These are phyloP conservation scores for Candida xiaguanensis DNA, from an alignment of 805 yeast genomes.

Conservation along the genomic window DNA sequence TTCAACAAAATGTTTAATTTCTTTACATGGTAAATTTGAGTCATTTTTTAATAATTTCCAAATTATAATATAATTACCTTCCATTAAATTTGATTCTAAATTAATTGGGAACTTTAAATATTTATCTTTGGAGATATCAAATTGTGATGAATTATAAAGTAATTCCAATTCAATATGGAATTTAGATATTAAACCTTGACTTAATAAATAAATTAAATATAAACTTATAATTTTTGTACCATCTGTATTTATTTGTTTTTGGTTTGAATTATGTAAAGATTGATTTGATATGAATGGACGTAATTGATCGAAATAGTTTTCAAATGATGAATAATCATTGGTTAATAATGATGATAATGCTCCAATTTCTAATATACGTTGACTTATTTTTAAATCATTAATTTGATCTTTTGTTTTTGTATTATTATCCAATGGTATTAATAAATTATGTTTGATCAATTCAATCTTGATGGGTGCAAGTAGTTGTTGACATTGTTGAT, in stretches of 20 bases:
- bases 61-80: slow-evolving; percentile 91
- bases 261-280: slow-evolving; percentile 47
- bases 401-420: slow-evolving; percentile 39
- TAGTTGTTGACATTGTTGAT: slow-evolving; percentile 54
- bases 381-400: slow-evolving; percentile 71
- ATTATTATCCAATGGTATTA: slow-evolving; percentile 54
- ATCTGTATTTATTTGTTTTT: slow-evolving; percentile 28
- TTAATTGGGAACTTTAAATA: slow-evolving; percentile 80
- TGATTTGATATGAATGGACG: slow-evolving; percentile 65
- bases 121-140: slow-evolving; percentile 60
- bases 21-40: slow-evolving; percentile 59
- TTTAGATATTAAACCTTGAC: slow-evolving; percentile 79
- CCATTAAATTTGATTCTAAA: slow-evolving; percentile 91
- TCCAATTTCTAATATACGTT: slow-evolving; percentile 84
- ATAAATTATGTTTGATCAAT: slow-evolving; percentile 69
- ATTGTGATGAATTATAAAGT: slow-evolving; percentile 49
- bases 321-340: slow-evolving; percentile 60
- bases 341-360: slow-evolving; percentile 73
- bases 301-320: slow-evolving; percentile 68
- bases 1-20: slow-evolving; percentile 73
- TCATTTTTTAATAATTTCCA: slow-evolving; percentile 68
- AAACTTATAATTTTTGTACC: slow-evolving; percentile 67
- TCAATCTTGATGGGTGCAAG: slow-evolving; percentile 75
- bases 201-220: slow-evolving; percentile 68
- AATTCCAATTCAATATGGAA: slow-evolving; percentile 88